Evolutionary conservation across 1,284 basidiomycete genomes (phyloP).

Genomic region (Papiliotrema terrestris): DNA sequence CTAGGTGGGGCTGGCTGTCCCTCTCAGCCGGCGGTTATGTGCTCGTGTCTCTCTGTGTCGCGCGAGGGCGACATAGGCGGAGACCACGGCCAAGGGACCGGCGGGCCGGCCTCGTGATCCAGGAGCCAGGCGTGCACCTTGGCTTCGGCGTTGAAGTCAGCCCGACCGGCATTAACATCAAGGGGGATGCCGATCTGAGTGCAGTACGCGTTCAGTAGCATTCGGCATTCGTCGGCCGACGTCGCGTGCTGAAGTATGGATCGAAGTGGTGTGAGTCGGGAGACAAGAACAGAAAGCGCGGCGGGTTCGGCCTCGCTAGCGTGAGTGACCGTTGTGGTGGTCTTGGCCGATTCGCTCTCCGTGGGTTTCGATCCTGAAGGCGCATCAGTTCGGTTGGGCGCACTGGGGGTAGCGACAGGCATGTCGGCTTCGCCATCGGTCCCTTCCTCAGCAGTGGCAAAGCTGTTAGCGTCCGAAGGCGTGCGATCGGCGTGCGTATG

Average conservation of each 20-base stretch:
- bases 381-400: too few relatives aligned
- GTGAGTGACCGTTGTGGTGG: too few relatives aligned
- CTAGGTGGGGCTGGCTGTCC: too few relatives aligned
- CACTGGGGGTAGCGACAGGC: not conserved
- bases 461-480: conserved; percentile 10
- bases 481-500: not conserved
- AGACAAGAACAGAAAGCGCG: not conserved
- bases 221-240: conserved; percentile 73
- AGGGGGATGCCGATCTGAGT: conserved; percentile 57
- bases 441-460: conserved; percentile 18
- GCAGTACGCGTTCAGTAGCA: conserved; percentile 76
- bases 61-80: not conserved
- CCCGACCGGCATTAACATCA: not conserved
- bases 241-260: conserved; percentile 66
- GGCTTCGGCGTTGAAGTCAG: not conserved
- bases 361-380: too few relatives aligned
- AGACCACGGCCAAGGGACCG: not conserved
- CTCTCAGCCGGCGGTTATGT: too few relatives aligned
- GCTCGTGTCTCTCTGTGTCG: too few relatives aligned
- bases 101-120: not conserved
- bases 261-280: conserved; percentile 59
- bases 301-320: not conserved
- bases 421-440: not conserved
- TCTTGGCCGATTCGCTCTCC: too few relatives aligned
- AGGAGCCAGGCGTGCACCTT: not conserved